A percentile compares a stretch with the other conserved stretches of the same genome.
phyloP scores from a whole-genome alignment of 2,329 filamentous ascomycete genomes.

The Thelonectria olida region DNA sequence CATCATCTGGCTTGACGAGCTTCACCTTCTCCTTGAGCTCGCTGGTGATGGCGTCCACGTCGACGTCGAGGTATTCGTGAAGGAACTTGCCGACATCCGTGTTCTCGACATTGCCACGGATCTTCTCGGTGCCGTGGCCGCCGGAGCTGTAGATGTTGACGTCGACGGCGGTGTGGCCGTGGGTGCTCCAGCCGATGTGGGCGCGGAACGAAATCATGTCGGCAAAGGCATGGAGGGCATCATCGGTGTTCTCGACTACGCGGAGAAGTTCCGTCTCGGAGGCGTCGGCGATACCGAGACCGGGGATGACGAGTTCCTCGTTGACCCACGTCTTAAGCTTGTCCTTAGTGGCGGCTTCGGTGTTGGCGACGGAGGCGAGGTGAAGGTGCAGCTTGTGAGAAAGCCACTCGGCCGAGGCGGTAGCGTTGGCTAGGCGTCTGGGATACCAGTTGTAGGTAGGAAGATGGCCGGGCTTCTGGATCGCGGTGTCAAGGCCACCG shows the following conservation, averaged over 20 bases:
- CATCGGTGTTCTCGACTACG: slow-evolving; percentile 67
- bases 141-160: slow-evolving; percentile 94
- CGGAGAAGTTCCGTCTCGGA: slow-evolving; percentile 74
- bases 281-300: slow-evolving; percentile 81
- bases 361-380: slow-evolving; percentile 52
- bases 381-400: slow-evolving; percentile 69
- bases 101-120: slow-evolving; percentile 93
- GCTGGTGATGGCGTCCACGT: slow-evolving; percentile 80
- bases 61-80: slow-evolving; percentile 78
- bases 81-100: slow-evolving; percentile 90
- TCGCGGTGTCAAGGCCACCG: slow-evolving; percentile 83
- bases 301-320: slow-evolving; percentile 70
- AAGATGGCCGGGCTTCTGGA: slow-evolving; percentile 66
- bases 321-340: slow-evolving; percentile 72
- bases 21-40: slow-evolving; percentile 72
- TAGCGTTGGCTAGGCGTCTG: slow-evolving; percentile 76
- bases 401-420: slow-evolving; percentile 80
- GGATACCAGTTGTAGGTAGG: slow-evolving; percentile 83
- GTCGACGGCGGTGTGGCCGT: slow-evolving; percentile 92
- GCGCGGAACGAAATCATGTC: slow-evolving; percentile 89
- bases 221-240: slow-evolving; percentile 70
- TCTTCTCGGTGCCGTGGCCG: slow-evolving; percentile 68
- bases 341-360: slow-evolving; percentile 43
- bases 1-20: slow-evolving; percentile 35
- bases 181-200: slow-evolving; percentile 92